Base-by-base conservation (phyloP, 2,329 filamentous ascomycete species). In the Ophiostoma sp. region DNA sequence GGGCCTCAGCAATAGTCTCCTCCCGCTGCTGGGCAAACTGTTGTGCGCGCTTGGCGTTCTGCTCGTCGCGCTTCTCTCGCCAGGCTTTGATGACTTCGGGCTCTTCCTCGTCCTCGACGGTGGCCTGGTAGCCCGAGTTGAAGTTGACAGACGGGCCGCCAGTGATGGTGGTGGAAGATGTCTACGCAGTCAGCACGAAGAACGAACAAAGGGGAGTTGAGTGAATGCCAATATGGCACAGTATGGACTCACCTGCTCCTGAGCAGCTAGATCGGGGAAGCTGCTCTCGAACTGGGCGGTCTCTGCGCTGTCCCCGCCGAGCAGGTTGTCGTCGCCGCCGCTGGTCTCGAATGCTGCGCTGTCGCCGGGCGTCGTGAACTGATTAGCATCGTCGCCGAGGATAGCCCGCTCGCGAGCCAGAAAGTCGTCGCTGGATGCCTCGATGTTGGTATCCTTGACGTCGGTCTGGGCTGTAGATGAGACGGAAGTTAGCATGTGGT, bases 361-460 rank as follows among this genome's bases (percentile, higher is more conserved):
- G 80, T 97, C 93, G 79, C 91, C 90, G 75, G 90, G 87, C 42
- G 93, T 92, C 76, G 92, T 87, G 82, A 99, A 99, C 85, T 95
- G 93, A 78, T 94, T 89, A 75, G 96, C 96, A 82, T 98, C 96
- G 76, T 97, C 96, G 77, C 96, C 96, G 8, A 99, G 90, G 22
- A 92, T 84, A 75, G 94, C 96, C 80, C 94, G 93, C 85, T 99
- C 96, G 78, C 95, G 93, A 76, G 93, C 91, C 68, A 98, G 89
- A 82, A 99, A 98, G 83, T 97, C 94, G 79, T 93, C 90, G 75
- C 89, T 86, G 42, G 91, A 90, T 39, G 88, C 85, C 11, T 87
- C 85, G 75, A 85, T 87, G 75, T 87, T 85, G 50, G 89, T 82
- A 72, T 85, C 86, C 83, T 86, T 87, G 80, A 87, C 86, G 77